These are phyloP conservation scores for Ceriops tagal DNA, from an alignment of 345 rosid genomes.

Conservation along the genomic window DNA sequence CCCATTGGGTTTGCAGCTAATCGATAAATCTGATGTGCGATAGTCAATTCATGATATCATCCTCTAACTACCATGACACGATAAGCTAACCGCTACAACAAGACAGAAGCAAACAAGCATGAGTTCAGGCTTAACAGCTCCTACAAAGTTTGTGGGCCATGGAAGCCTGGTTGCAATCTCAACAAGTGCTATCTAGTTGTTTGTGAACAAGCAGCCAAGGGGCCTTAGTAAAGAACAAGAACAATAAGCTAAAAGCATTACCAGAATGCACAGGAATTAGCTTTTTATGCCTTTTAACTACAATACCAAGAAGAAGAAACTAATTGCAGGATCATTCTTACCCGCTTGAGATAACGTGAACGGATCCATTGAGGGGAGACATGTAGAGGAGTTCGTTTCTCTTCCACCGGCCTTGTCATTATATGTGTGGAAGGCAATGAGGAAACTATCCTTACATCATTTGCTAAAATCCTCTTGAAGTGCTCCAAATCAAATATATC, in stretches of 20 bases:
- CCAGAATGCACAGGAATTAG: no score
- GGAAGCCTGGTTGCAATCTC: constrained; percentile 1
- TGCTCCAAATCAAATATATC: constrained; percentile 92
- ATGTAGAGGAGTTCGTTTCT: constrained; percentile 66
- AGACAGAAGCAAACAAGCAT: background rate
- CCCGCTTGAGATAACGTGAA: constrained; percentile 76
- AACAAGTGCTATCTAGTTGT: background rate
- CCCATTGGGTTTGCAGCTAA: no score
- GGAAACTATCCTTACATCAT: constrained; percentile 83
- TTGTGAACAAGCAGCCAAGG: background rate
- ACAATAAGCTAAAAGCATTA: background rate
- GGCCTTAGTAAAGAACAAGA: background rate
- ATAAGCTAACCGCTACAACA: background rate
- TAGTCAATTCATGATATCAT: constrained; percentile 2
- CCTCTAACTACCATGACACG: background rate
- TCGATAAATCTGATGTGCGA: background rate
- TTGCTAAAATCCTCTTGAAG: constrained; percentile 70
- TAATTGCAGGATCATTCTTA: constrained; percentile 21
- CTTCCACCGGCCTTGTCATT: constrained; percentile 84
- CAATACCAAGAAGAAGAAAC: no score
- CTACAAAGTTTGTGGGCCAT: constrained; percentile 12
- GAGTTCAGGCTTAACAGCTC: background rate
- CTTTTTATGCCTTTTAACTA: no score
- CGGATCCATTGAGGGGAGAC: constrained; percentile 93
- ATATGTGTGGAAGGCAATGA: constrained; percentile 74